Percentiles rank a stretch among this genome's conserved stretches.
Conservation (phyloP, 305 asterid species). For the Solanum hybrid region DNA sequence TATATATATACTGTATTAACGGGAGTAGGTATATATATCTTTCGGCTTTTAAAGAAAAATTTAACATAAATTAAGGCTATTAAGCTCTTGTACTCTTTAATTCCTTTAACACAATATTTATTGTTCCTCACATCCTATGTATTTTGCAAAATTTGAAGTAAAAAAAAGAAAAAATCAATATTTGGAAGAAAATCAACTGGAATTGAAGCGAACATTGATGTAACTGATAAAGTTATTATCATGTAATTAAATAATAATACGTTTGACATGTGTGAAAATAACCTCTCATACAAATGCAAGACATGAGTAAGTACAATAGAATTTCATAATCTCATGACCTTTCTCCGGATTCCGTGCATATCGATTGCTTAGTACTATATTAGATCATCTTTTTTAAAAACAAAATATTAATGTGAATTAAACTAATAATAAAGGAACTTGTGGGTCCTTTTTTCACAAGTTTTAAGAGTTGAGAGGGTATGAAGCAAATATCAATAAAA, state of each 20-base stretch:
- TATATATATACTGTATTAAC: too few species aligned
- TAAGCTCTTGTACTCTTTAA: neutral
- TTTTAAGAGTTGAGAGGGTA: neutral
- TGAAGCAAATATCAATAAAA: neutral
- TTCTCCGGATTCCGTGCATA: too few species aligned
- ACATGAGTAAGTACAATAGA: too few species aligned
- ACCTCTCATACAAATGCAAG: neutral
- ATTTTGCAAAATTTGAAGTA: neutral
- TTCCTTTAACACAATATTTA: neutral
- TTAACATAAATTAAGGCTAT: neutral
- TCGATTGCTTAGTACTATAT: too few species aligned
- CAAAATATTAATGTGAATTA: neutral
- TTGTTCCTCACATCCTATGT: neutral
- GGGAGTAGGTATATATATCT: neutral
- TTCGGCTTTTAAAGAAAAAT: neutral
- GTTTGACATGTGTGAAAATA: rapidly evolving
- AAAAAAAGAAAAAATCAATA: neutral
- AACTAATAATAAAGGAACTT: neutral
- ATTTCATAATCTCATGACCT: too few species aligned
- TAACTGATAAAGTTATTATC: neutral
- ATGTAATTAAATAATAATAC: rapidly evolving
- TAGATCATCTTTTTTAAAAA: neutral
- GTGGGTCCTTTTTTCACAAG: neutral
- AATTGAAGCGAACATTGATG: rapidly evolving
- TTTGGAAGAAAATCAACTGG: neutral